Conservation (phyloP, 257 asterid genomes). For the Cruciata laevipes region DNA sequence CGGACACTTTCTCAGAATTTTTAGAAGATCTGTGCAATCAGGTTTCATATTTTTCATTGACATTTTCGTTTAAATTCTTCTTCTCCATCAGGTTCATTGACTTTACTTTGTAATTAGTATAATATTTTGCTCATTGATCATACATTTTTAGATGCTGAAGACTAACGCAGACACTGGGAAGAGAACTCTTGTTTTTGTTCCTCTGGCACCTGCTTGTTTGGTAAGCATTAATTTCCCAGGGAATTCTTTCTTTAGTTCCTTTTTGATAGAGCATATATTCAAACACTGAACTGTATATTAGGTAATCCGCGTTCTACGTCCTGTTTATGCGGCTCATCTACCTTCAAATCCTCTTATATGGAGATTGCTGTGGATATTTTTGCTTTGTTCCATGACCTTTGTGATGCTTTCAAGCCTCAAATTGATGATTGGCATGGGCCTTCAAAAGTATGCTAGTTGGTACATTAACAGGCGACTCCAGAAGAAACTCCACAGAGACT, state of each 20-base stretch:
- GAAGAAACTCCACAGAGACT: constrained; percentile 76
- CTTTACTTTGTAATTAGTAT: background rate
- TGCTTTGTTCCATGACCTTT: constrained; percentile 53
- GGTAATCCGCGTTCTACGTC: constrained; percentile 83
- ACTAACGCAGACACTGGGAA: constrained; percentile 56
- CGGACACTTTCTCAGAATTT: constrained; percentile 82
- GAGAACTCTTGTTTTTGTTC: constrained; percentile 72
- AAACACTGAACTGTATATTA: constrained; percentile 11
- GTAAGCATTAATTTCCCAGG: constrained; percentile 29
- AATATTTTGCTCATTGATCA: background rate
- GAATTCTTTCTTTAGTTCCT: too few species aligned
- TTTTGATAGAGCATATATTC: background rate
- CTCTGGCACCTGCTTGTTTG: constrained; percentile 96
- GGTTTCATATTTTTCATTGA: constrained; percentile 33
- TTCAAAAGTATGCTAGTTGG: constrained; percentile 75
- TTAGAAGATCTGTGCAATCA: constrained; percentile 96
- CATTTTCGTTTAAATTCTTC: background rate
- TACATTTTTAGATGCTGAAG: constrained; percentile 51
- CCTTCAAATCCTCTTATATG: constrained; percentile 66
- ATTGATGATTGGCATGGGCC: constrained; percentile 83
- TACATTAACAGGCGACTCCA: constrained; percentile 67
- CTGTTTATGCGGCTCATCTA: constrained; percentile 86
- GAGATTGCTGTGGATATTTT: constrained; percentile 71
- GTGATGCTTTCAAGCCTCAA: constrained; percentile 91
- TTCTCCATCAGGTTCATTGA: background rate